These are phyloP conservation scores for Apiospora kogelbergensis DNA, from an alignment of 2,329 filamentous ascomycete genomes.

Conservation along the genomic window DNA sequence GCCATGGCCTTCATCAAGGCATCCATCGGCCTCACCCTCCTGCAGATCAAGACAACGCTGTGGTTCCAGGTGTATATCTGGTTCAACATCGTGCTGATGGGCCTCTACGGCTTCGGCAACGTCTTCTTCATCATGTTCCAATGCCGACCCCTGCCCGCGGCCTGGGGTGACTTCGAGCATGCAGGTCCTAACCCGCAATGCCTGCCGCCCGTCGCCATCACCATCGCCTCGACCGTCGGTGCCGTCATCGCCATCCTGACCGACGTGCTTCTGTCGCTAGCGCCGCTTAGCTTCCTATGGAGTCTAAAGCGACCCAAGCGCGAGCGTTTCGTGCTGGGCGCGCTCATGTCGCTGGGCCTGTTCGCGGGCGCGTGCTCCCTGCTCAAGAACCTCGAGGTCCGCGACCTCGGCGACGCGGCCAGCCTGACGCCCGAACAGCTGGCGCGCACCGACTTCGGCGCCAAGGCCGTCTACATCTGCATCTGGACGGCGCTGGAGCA, in stretches of 20 bases:
- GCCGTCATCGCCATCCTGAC: conserved; percentile 5
- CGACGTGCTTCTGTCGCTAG: neutral
- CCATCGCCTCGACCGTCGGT: neutral
- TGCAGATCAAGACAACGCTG: neutral
- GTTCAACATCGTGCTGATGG: neutral
- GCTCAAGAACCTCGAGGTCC: neutral
- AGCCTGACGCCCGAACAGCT: neutral
- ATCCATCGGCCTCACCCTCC: conserved; percentile 7
- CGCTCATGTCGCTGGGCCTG: conserved; percentile 6
- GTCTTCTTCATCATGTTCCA: conserved; percentile 4
- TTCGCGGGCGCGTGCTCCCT: neutral
- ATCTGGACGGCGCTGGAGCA: conserved; percentile 7
- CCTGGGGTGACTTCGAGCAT: neutral
- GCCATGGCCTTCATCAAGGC: conserved; percentile 9
- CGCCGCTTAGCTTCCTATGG: conserved; percentile 5
- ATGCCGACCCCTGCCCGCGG: neutral
- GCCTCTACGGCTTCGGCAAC: conserved; percentile 10
- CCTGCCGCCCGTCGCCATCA: neutral
- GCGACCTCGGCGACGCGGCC: neutral
- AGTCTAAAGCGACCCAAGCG: neutral
- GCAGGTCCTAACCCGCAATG: neutral
- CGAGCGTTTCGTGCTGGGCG: neutral
- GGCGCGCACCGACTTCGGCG: neutral
- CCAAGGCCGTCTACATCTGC: neutral
- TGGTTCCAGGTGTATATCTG: conserved; percentile 1